These are phyloP conservation scores for Dillenia turbinata DNA, from an alignment of 164 flowering plant genomes.

Conservation along the genomic window DNA sequence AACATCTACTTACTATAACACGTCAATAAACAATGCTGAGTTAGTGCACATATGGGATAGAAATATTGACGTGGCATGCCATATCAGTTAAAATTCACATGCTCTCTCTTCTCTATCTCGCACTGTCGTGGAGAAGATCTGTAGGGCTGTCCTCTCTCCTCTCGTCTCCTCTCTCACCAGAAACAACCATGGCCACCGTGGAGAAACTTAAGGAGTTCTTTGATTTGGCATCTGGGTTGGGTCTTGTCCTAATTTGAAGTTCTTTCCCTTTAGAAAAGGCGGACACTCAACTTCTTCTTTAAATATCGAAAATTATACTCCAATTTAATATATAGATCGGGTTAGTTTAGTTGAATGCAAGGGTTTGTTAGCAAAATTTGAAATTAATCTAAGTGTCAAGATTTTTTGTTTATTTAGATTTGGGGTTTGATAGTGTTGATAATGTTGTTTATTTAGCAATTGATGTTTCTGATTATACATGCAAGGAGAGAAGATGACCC, in stretches of 20 bases:
- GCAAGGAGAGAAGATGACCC: conserved; percentile 23
- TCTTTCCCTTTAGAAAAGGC: conserved; percentile 46
- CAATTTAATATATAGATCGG: conserved; percentile 79
- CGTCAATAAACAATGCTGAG: too few species aligned
- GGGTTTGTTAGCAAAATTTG: conserved; percentile 33
- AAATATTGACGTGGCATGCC: too few species aligned
- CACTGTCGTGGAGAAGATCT: too few species aligned
- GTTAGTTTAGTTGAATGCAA: conserved; percentile 48
- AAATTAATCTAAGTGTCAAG: conserved; percentile 37
- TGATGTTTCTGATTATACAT: conserved; percentile 45
- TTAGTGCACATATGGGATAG: too few species aligned
- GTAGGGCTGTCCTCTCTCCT: too few species aligned
- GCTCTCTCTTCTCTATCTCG: too few species aligned
- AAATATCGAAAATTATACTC: conserved; percentile 11
- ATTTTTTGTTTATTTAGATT: conserved; percentile 64
- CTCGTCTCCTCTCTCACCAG: too few species aligned
- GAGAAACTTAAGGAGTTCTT: too few species aligned
- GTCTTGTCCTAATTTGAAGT: conserved; percentile 16
- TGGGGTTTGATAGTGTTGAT: conserved; percentile 18
- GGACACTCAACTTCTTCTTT: conserved; percentile 50
- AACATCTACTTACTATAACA: too few species aligned
- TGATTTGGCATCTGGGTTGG: too few species aligned
- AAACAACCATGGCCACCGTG: too few species aligned
- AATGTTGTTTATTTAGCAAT: conserved; percentile 71
- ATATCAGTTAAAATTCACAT: too few species aligned